These are phyloP conservation scores for Aspergillus bombycis DNA, from an alignment of 2,329 filamentous ascomycete species.

Conservation along the genomic window DNA sequence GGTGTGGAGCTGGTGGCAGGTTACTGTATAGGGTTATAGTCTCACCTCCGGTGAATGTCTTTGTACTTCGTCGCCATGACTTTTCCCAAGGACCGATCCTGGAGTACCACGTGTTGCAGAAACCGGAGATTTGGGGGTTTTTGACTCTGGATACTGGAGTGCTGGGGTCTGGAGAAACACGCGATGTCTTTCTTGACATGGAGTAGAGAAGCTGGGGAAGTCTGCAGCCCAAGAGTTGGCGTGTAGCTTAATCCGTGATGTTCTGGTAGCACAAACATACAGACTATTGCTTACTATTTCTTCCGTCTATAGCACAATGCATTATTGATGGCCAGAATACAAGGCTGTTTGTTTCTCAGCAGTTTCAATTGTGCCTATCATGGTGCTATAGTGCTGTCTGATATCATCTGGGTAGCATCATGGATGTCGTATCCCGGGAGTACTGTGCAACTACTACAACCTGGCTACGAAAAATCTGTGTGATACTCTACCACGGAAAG, in stretches of 20 bases:
- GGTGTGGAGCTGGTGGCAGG: background rate
- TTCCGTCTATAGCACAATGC: background rate
- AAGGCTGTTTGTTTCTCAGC: background rate
- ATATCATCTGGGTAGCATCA: background rate
- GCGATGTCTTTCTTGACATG: background rate
- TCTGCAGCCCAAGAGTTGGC: background rate
- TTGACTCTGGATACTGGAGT: background rate
- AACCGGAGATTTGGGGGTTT: background rate
- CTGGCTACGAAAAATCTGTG: background rate
- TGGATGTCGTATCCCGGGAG: background rate
- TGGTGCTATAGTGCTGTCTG: background rate
- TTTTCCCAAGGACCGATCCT: background rate
- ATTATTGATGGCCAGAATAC: background rate
- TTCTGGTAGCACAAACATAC: background rate
- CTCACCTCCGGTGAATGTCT: background rate
- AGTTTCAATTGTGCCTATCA: background rate
- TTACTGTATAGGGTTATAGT: slow-evolving; percentile 1
- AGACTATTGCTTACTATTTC: background rate
- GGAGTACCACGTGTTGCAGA: slow-evolving; percentile 3
- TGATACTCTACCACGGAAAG: background rate
- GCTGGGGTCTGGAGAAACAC: slow-evolving; percentile 3
- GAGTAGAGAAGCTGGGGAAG: slow-evolving; percentile 4
- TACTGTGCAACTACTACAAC: background rate
- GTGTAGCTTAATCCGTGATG: background rate
- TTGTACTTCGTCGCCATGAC: background rate